phyloP scores from a whole-genome alignment of 1,139 yeast species.

The Pichia sp. region DNA sequence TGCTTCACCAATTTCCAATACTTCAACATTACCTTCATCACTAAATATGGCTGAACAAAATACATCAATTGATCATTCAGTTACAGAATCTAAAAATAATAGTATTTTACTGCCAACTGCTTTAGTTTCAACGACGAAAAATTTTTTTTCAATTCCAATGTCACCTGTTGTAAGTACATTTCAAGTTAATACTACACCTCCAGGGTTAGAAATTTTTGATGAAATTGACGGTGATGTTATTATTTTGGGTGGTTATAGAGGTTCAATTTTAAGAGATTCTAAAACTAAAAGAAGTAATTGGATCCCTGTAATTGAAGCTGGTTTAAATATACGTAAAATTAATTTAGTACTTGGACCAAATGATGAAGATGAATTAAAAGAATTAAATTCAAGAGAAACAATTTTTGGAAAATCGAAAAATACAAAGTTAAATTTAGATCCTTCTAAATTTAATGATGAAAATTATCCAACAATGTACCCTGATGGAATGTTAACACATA shows the following conservation, averaged over 20 bases:
- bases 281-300: slow-evolving; percentile 64
- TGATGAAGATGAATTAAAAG: slow-evolving; percentile 47
- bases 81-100: neutral
- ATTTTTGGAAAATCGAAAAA: slow-evolving; percentile 2
- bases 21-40: neutral
- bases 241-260: slow-evolving; percentile 82
- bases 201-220: slow-evolving; percentile 35
- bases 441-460: slow-evolving; percentile 30
- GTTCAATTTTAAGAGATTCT: slow-evolving; percentile 67
- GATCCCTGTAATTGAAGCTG: slow-evolving; percentile 79
- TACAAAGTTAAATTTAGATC: neutral
- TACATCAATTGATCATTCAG: neutral
- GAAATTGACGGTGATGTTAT: slow-evolving; percentile 70
- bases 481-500: slow-evolving; percentile 71
- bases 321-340: slow-evolving; percentile 64
- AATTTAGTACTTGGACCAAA: slow-evolving; percentile 67
- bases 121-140: neutral
- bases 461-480: slow-evolving; percentile 45
- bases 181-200: slow-evolving; percentile 18
- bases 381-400: slow-evolving; percentile 22
- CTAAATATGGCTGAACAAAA: neutral
- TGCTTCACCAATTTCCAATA: neutral
- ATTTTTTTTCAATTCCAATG: slow-evolving; percentile 5
- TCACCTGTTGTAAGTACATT: slow-evolving; percentile 6
- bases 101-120: neutral